Evolutionary conservation across 352 stramenopile genomes (phyloP), one percentile per base, ranked within the genome.

Genomic region (Thalassiosira livingstoniorum): DNA sequence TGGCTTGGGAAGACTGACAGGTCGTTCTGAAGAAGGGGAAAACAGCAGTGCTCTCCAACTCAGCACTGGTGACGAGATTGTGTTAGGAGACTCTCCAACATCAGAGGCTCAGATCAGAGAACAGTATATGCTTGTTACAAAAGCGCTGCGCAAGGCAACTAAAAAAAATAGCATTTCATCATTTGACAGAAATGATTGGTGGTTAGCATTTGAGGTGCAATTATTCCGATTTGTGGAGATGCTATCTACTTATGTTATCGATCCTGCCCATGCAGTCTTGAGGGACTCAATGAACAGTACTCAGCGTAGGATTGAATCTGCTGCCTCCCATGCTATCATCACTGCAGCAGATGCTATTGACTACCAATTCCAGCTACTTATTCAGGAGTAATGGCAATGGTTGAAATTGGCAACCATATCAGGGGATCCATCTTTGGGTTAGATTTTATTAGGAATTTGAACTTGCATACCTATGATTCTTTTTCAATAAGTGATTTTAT

Each of bases 191-290:
- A 51, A 82, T 45, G 81, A 88, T 64, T 73, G 61, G 45, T 85
- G 81, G 81, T 47, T 88, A 34, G 69, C 47, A 18, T 85, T 85
- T 27, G 81, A 88, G 77, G 71, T 71, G 18, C 58, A 82, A 11
- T 29, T 88, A 21, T 88, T 88, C 62, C 75, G 73, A 27, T 85
- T 88, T 55, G 71, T 85, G 0, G 81, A 88, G 63, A 84, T 88
- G 65, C 32, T 88, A 25, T 88, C 81, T n/a, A 70, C 63, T 32
- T 85, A 85, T 79, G 64, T 88, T 75, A 31, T 88, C 15, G 71
- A 88, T 80, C 81, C 81, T 63, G 55, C 75, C 18, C 55, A 82
- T 43, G 80, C 47, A 45, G 67, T 53, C 23, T 39, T 88, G 45
- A 82, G 43, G 45, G 61, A 82, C 62, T 70, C 72, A 0, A 84